Base-by-base conservation (phyloP, 306 rosid species). In the Acacia confusa region DNA sequence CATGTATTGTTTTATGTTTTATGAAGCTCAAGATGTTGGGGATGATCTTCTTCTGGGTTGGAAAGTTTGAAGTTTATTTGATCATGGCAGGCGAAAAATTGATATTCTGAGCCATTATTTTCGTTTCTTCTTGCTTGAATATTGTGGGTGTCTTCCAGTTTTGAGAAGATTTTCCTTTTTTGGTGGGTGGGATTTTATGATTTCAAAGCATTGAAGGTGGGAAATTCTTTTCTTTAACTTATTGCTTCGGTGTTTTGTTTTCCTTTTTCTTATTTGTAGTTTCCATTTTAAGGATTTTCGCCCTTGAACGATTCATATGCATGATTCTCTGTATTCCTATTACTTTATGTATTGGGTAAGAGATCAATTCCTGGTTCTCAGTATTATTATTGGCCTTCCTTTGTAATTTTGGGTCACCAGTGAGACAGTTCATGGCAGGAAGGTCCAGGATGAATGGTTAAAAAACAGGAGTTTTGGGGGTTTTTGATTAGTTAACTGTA, bases 71-170 rank as follows among this genome's bases (percentile, higher is more conserved):
- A 64, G 68, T 82, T 9, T 61, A 20, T 75, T 58, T 48, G 83
- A 10, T 50, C 57, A 25, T 71, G 73, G 24, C 70, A 20, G 53
- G 17, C 28, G 64, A 34, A 70, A 58, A 52, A 20, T 41, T 75
- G n/a, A 32, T 74, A 44, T 81, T 77, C 80, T 73, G 73, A 28
- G 61, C 0, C 25, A 44, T 80, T 27, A 13, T 50, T 70, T 12
- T 9, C 58, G 25, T 74, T 81, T 73, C 61, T 53, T 53, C 0
- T 22, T 73, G 71, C 43, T 64, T 76, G 70, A 70, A 77, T 70
- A 78, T 78, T 84, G 65, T 74, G 75, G 55, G 85, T 58, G 70
- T 79, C 83, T 77, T 15, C 72, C 81, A 72, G 72, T 75, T 78
- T 25, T 67, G 32, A 72, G 66, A 68, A 67, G 77, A 66, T 82